Evolutionary conservation across 331 rosid genomes (phyloP).

Genomic region (Rosa hybrid): DNA sequence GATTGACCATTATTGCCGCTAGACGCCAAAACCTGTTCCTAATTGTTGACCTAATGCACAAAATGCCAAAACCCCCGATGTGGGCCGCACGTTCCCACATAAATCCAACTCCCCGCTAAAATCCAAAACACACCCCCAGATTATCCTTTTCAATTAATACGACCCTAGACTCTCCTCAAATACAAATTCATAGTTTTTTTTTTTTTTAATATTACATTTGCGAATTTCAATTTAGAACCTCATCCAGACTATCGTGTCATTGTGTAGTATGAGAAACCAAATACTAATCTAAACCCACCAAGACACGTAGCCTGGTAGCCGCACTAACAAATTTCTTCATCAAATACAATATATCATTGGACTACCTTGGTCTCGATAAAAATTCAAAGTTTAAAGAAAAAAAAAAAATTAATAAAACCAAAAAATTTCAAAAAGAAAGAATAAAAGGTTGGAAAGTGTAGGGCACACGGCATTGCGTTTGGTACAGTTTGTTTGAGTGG

Average conservation of each 20-base stretch:
- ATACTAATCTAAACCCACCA: too few relatives aligned
- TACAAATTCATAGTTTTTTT: not conserved
- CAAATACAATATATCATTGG: too few relatives aligned
- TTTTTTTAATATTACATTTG: too few relatives aligned
- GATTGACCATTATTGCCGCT: constrained; percentile 44
- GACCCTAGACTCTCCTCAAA: not conserved
- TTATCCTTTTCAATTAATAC: not conserved
- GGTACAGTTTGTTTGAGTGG: constrained; percentile 32
- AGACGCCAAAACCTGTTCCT: constrained; percentile 62
- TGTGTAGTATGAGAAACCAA: too few relatives aligned
- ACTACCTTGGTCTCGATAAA: not conserved
- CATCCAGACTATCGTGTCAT: too few relatives aligned
- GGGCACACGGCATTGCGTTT: constrained; percentile 50
- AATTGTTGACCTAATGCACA: constrained; percentile 77
- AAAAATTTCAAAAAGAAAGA: not conserved
- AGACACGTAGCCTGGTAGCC: too few relatives aligned
- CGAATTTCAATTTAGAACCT: too few relatives aligned
- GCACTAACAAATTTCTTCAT: too few relatives aligned
- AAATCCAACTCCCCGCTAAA: constrained; percentile 16
- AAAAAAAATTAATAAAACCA: too few relatives aligned
- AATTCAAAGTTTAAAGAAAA: too few relatives aligned
- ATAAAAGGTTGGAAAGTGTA: constrained; percentile 14
- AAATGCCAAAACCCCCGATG: constrained; percentile 49
- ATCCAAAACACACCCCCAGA: constrained; percentile 13
- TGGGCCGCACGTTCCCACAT: constrained; percentile 55